phyloP scores from a whole-genome alignment of 352 stramenopile genomes.

The Globisporangium alternatum region DNA sequence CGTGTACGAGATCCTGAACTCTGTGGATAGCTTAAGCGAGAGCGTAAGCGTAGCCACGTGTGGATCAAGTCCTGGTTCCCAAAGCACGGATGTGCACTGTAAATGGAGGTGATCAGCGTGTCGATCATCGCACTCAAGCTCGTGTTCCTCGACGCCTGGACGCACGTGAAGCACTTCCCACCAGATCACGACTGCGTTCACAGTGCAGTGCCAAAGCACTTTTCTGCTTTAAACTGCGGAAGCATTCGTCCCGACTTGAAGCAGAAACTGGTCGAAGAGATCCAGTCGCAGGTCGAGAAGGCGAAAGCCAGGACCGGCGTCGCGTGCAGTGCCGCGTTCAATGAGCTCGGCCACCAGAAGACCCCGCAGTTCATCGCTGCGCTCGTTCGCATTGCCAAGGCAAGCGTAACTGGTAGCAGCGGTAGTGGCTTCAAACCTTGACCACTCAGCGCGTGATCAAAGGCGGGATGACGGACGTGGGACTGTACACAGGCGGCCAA shows the following conservation, averaged over 20 bases:
- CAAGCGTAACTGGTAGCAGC: not conserved
- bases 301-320: too few species aligned
- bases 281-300: conserved; percentile 17
- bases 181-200: conserved; percentile 25
- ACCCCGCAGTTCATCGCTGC: conserved; percentile 53
- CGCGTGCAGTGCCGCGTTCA: not conserved
- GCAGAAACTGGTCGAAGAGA: conserved; percentile 15
- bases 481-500: conserved; percentile 41
- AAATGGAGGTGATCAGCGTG: conserved; percentile 23
- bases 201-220: conserved; percentile 29
- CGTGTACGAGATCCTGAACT: not conserved
- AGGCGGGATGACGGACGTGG: conserved; percentile 51
- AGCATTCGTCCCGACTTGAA: conserved; percentile 18
- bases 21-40: not conserved
- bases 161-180: conserved; percentile 35
- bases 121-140: conserved; percentile 29
- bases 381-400: conserved; percentile 16
- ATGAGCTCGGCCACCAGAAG: conserved; percentile 30
- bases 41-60: not conserved
- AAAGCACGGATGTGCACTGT: conserved; percentile 6
- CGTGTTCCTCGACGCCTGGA: conserved; percentile 43
- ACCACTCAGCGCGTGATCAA: not conserved
- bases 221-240: conserved; percentile 29
- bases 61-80: conserved; percentile 8
- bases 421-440: not conserved